These are phyloP conservation scores for Ambrosia trifida DNA, from an alignment of 129 eudicot species.

Conservation along the genomic window DNA sequence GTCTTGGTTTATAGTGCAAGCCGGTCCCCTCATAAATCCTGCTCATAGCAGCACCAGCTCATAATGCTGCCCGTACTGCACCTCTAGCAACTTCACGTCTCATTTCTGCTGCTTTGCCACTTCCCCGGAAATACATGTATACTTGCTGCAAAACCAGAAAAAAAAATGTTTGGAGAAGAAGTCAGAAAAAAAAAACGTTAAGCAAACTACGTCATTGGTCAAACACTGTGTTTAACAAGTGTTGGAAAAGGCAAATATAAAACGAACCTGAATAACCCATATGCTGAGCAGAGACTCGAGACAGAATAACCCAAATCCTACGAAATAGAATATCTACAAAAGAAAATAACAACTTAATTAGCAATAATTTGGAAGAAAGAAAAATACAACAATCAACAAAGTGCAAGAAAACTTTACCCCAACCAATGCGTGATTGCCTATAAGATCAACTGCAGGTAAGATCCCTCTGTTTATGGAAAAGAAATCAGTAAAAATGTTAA, in stretches of 20 bases:
- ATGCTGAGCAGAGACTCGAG: slow-evolving; percentile 68
- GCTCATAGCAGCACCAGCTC: slow-evolving; percentile 22
- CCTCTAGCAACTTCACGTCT: slow-evolving; percentile 91
- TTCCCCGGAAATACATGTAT: slow-evolving; percentile 98
- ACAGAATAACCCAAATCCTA: slow-evolving; percentile 66
- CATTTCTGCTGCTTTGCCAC: slow-evolving; percentile 91
- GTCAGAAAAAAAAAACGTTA: too few species aligned
- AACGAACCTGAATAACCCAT: slow-evolving; percentile 77
- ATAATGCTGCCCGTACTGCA: slow-evolving; percentile 78
- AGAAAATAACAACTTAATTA: not conserved
- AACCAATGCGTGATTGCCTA: slow-evolving; percentile 66
- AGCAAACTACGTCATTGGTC: not conserved
- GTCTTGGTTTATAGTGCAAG: slow-evolving; percentile 12
- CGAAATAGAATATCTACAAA: slow-evolving; percentile 62
- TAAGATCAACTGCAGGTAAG: slow-evolving; percentile 86
- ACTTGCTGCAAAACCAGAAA: slow-evolving; percentile 77
- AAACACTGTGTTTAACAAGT: not conserved
- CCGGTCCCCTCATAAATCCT: slow-evolving; percentile 1
- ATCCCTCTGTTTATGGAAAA: slow-evolving; percentile 69
- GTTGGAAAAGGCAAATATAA: not conserved
- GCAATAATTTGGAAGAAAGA: not conserved
- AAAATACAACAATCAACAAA: not conserved
- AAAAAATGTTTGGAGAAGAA: not conserved
- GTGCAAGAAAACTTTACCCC: slow-evolving; percentile 65
- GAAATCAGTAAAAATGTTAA: not conserved